These are phyloP conservation scores for Hippophae gyantsensis DNA, from an alignment of 306 rosid genomes.

Conservation along the genomic window DNA sequence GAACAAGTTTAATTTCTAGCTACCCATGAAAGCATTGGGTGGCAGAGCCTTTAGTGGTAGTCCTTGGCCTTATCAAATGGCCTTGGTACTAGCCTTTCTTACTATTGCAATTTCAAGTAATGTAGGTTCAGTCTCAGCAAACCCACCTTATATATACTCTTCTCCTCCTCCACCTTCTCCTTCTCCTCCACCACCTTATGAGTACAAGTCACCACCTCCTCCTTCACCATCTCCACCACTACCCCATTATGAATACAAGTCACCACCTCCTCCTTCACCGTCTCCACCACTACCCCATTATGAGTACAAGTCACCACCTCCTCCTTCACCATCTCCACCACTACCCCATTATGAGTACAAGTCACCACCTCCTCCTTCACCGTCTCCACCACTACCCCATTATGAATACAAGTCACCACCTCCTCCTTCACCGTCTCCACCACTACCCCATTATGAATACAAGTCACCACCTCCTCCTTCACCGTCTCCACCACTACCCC, in stretches of 20 bases:
- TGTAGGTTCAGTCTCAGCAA: constrained; percentile 54
- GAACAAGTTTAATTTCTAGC: not conserved
- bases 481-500: too few species aligned
- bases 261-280: constrained; percentile 21
- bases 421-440: not conserved
- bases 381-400: not conserved
- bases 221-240: not conserved
- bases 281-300: not conserved
- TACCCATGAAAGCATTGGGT: constrained; percentile 45
- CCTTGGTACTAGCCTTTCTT: constrained; percentile 49
- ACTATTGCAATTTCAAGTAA: constrained; percentile 48
- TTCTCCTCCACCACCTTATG: constrained; percentile 4
- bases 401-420: constrained; percentile 25
- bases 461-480: constrained; percentile 15
- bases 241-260: constrained; percentile 8
- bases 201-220: constrained; percentile 14
- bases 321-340: too few species aligned
- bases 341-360: too few species aligned
- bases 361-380: too few species aligned
- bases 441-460: not conserved
- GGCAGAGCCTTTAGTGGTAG: constrained; percentile 70
- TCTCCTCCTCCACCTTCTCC: constrained; percentile 16
- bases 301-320: constrained; percentile 16
- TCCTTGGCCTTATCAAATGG: constrained; percentile 44
- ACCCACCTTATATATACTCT: constrained; percentile 17